Base-by-base conservation (phyloP, 257 asterid genomes). In the Solanum pennellii region DNA sequence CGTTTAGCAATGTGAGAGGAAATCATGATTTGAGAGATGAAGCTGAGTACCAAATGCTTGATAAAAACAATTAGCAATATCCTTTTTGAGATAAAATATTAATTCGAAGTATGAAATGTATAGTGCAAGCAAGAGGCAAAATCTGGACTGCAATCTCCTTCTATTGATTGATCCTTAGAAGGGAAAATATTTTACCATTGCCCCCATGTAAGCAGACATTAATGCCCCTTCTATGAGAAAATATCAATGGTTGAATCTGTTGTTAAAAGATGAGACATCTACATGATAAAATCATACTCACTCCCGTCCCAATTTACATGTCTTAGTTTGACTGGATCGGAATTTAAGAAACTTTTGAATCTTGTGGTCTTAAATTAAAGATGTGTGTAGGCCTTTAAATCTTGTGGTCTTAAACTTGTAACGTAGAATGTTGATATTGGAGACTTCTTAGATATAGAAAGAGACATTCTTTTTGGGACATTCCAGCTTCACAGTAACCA, bases 311-410 rank as follows among this genome's bases (percentile, higher is more conserved):
- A 62, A 62, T 62, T 2, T 10, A 62, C 11, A 15, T 62, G 71
- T 62, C 71, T 23, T 62, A n/a, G 31, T 62, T n/a, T 5, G 16
- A 62, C 0, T 11, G 0, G 7, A 62, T 31, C 1, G 7, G 71
- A 23, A 0, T 23, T n/a, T 0, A 62, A n/a, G 71, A 62, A n/a
- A 10, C 0, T 62, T n/a, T 62, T 0, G 7, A 10, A 62, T 62
- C 29, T 62, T 62, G 12, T 59, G 66, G 25, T 59, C 25, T 59
- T 20, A 20, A 20, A 59, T 59, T 59, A 59, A 59, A 59, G 12
- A 20, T 59, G 0, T 59, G 25, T 1, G 5, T 59, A 59, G 66
- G 21, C 25, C 25, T 59, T 59, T 59, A 59, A 59, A 20, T 59
- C 12, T 59, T 59, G 25, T 20, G 66, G 4, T 59, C 66, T 59